Base-by-base conservation (phyloP, 768 basidiomycete species). In the Termitomyces sp. region DNA sequence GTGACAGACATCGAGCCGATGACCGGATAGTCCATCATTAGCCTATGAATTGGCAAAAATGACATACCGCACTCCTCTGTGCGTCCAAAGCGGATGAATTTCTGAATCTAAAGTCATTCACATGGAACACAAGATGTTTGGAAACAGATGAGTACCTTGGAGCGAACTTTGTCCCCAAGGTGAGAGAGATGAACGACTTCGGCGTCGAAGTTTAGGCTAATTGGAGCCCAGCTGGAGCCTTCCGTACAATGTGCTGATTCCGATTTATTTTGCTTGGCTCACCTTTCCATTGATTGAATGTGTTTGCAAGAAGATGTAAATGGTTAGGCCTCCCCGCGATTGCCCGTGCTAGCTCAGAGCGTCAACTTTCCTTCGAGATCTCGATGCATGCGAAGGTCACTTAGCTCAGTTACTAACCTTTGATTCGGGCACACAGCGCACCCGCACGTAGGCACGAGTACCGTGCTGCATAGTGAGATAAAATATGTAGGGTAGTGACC, bases 361-460 rank as follows among this genome's bases (percentile, higher is more conserved):
- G 62, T 86, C 89, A 28, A 81, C 73, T 88, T 79, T 12, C 86
- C 84, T 64, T 93, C 91, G 1, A 90, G 70, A 45, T 81, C 74
- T 44, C 91, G 76, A 25, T 77, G 73, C 35, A 73, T 77, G 17
- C 79, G 77, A 30, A 93, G 77, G 17, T 87, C 68, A 28, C 76
- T 78, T 12, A 93, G 68, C 61, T 86, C 80, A n/a, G 68, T 59
- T 5, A 78, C 78, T 4, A 93, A 76, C 0, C 59, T 70, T 66
- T 91, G 86, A 61, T 93, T 93, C 0, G 78, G 76, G 61, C 87
- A 92, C 3, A 80, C 66, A 93, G 73, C 0, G 88, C 88, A 3
- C 84, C 84, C 0, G 80, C 73, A 35, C 91, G 79, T 51, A 76
- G 70, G 62, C 86, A 88, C 1, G 86, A 80, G 64, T 82, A 85